Conservation (phyloP, 805 yeast species). For the Blastobotrys attinorum region DNA sequence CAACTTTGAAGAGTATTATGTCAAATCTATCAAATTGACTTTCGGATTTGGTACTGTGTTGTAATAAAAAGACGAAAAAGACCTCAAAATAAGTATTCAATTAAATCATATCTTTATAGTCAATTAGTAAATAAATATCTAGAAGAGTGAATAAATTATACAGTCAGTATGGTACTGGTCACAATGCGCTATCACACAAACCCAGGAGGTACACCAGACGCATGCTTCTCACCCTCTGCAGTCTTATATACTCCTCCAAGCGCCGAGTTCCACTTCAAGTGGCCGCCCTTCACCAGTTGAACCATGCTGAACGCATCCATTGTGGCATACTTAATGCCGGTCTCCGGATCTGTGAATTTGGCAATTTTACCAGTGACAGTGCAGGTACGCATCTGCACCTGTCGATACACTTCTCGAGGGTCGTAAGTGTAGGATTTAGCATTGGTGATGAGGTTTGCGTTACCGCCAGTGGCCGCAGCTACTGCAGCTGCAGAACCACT, state of each 20-base stretch:
- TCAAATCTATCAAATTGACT: constrained; percentile 79
- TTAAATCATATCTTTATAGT: not conserved
- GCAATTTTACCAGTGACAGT: constrained; percentile 76
- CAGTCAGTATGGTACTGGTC: not conserved
- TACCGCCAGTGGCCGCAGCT: not conserved
- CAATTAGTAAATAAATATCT: not conserved
- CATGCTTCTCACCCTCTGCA: constrained; percentile 41
- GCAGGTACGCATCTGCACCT: constrained; percentile 25
- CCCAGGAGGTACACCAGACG: constrained; percentile 84
- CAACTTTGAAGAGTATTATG: constrained; percentile 74
- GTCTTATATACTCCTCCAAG: constrained; percentile 37
- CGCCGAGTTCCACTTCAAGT: constrained; percentile 43
- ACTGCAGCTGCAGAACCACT: not conserved
- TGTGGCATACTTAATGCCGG: constrained; percentile 79
- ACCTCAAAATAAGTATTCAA: not conserved
- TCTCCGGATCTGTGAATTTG: constrained; percentile 77
- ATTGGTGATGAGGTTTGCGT: no score
- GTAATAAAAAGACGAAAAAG: constrained; percentile 29
- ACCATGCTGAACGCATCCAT: constrained; percentile 72
- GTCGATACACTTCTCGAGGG: not conserved
- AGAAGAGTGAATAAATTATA: not conserved
- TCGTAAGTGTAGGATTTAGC: not conserved
- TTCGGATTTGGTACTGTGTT: constrained; percentile 95
- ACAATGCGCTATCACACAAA: constrained; percentile 30
- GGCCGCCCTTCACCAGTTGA: constrained; percentile 40